Evolutionary conservation across 1,284 basidiomycete genomes (phyloP).

Genomic region (Ceratorhiza oryzae-sativae): DNA sequence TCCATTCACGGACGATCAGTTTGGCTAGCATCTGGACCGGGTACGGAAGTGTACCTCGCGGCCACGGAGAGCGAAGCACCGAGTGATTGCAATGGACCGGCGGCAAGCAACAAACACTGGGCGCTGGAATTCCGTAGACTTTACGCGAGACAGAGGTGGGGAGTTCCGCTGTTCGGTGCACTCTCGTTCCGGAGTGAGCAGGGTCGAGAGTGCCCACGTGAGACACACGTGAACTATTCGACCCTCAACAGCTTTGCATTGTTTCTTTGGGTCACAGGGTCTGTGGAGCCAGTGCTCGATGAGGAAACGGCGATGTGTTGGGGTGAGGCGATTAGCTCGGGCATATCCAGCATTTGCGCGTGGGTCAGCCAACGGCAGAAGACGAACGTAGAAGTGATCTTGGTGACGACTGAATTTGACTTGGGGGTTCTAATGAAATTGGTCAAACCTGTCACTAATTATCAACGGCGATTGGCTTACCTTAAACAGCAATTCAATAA

Average conservation of each 20-base stretch:
- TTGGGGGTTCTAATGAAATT: neutral
- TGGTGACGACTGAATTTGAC: neutral
- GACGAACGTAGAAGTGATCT: neutral
- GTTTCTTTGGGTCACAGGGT: neutral
- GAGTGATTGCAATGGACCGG: neutral
- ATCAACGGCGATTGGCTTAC: conserved; percentile 1
- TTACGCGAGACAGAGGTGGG: neutral
- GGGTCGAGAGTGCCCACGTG: neutral
- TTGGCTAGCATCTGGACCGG: neutral
- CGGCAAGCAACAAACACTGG: neutral
- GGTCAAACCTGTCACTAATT: neutral
- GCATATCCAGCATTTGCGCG: neutral
- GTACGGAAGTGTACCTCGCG: neutral
- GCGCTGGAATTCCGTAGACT: neutral
- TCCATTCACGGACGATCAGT: neutral
- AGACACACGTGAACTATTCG: neutral
- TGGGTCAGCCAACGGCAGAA: neutral
- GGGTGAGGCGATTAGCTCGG: neutral
- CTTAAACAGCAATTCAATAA: conserved; percentile 3
- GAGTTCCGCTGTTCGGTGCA: neutral
- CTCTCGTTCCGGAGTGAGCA: neutral
- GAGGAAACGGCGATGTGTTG: conserved; percentile 1
- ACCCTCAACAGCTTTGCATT: neutral
- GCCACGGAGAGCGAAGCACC: neutral
- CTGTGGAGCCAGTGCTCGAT: neutral